Base-by-base conservation (phyloP, 1,139 yeast species). In the Kurtzmaniella quercitrusa region DNA sequence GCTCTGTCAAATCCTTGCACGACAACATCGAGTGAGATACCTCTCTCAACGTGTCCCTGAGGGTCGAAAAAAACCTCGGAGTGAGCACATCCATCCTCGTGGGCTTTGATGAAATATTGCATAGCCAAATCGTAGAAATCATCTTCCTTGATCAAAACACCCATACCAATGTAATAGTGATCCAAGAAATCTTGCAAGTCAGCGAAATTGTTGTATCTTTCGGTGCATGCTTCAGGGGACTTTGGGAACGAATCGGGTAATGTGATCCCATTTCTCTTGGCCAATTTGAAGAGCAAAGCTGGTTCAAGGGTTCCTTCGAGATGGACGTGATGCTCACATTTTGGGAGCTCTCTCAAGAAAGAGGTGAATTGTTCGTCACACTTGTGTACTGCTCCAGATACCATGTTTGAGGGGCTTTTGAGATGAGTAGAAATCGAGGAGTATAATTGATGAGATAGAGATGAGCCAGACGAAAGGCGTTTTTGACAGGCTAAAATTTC, bases 241-340 rank as follows among this genome's bases (percentile, higher is more conserved):
- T 65, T 62, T 23, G 93, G 93, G 62, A 82, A 84, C 25, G 62
- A 65, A 1, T 59, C 71, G 17, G 95, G 94, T 36, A 86, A 65
- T 10, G 58, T 46, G 44, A 85, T 72, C 38, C 59, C 58, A 57
- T 82, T 79, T 62, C 84, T 73, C 51, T 67, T 55, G 1, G 93
- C 89, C 45, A 86, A 66, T 46, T 79, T 76, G 63, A 85, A 83
- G 46, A 86, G 66, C 34, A 85, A 68, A 38, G 76, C 76, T 11
- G 94, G 94, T 51, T 83, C 88, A 46, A 86, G 63, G 29, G 94
- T 85, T 33, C 95, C 95, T 67, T 85, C 94, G 43, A 85, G 62
- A 61, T 85, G 94, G 44, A 85, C 78, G 56, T 85, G 94, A 57
- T 85, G 93, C 60, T 85, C 94, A 68, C 93, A 85, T 61, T 85